phyloP scores from a whole-genome alignment of 2,329 filamentous ascomycete species.

The Diplodia mutila region DNA sequence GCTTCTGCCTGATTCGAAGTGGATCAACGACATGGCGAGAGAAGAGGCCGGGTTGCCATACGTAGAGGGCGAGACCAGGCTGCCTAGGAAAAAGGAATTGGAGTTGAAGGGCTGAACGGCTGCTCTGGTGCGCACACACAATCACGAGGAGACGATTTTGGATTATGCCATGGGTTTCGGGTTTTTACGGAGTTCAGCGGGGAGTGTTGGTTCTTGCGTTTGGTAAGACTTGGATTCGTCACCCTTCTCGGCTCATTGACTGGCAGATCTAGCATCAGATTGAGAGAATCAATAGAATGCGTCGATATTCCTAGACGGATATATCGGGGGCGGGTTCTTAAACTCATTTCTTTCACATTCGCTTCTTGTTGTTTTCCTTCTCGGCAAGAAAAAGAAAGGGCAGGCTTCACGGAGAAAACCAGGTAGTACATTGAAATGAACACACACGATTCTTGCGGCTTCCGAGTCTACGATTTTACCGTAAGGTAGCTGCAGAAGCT shows the following conservation, averaged over 20 bases:
- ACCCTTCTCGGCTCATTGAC: neutral
- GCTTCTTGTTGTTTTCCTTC: neutral
- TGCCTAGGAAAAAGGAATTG: conserved; percentile 51
- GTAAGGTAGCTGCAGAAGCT: neutral
- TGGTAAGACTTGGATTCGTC: neutral
- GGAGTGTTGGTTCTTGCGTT: neutral
- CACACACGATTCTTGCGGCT: neutral
- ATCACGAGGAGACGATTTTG: neutral
- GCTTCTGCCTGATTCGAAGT: conserved; percentile 63
- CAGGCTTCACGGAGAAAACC: neutral
- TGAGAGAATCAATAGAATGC: neutral
- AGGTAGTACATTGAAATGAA: neutral
- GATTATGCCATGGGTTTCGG: neutral
- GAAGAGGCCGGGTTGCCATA: conserved; percentile 66
- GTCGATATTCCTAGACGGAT: neutral
- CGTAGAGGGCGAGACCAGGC: conserved; percentile 60
- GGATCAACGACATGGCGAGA: conserved; percentile 76
- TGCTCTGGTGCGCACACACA: neutral
- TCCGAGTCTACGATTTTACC: neutral
- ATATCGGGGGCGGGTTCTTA: neutral
- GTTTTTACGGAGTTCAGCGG: neutral
- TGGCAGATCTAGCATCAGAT: neutral
- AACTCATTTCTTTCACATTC: neutral
- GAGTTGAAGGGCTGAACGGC: conserved; percentile 9
- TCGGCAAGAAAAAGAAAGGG: neutral